These are phyloP conservation scores for Aspergillus conjunctus DNA, from an alignment of 495 filamentous ascomycete species.

Conservation along the genomic window DNA sequence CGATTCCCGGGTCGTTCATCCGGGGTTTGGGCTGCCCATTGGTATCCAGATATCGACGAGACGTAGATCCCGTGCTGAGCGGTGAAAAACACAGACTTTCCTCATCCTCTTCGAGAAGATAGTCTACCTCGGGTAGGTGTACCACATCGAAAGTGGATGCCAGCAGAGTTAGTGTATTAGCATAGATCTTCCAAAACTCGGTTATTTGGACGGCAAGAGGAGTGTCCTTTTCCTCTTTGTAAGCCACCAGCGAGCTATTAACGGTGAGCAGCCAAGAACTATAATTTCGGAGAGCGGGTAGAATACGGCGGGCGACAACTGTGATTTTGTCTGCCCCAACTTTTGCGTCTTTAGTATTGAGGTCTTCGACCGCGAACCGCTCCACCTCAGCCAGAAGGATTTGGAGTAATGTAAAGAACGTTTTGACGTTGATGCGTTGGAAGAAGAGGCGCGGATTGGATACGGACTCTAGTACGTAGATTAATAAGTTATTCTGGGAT, in stretches of 20 bases:
- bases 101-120: conserved; percentile 77
- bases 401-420: conserved; percentile 75
- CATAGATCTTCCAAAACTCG: conserved; percentile 73
- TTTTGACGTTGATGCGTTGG: conserved; percentile 79
- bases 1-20: conserved; percentile 55
- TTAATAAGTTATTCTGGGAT: conserved; percentile 28
- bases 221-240: conserved; percentile 58
- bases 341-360: conserved; percentile 35
- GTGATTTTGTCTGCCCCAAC: conserved; percentile 59
- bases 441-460: conserved; percentile 68
- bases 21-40: conserved; percentile 54
- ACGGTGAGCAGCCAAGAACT: conserved; percentile 68
- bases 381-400: conserved; percentile 69
- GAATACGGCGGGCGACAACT: conserved; percentile 61
- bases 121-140: conserved; percentile 59
- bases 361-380: conserved; percentile 54
- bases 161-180: conserved; percentile 64
- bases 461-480: conserved; percentile 35
- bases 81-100: conserved; percentile 75
- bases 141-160: conserved; percentile 60
- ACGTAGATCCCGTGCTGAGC: conserved; percentile 54
- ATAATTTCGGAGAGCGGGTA: conserved; percentile 73
- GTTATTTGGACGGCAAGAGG: conserved; percentile 60
- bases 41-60: conserved; percentile 49
- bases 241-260: conserved; percentile 50